These are phyloP conservation scores for Wickerhamiella bombiphila DNA, from an alignment of 805 yeast species.

Conservation along the genomic window DNA sequence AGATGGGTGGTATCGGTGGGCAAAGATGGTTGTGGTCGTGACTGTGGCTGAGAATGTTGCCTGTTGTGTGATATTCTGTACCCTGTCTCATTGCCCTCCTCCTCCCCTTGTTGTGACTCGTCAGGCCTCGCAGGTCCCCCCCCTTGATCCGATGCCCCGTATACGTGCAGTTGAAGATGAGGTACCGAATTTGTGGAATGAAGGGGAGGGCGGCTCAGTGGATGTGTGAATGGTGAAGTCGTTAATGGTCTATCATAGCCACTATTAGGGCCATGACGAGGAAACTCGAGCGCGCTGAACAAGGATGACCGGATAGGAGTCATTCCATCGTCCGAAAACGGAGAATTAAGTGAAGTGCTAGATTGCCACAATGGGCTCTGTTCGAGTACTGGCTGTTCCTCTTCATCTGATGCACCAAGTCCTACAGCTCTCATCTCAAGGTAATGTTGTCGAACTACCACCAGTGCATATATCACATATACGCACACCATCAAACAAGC, in stretches of 20 bases:
- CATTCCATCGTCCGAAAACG: constrained; percentile 7
- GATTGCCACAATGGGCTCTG: neutral
- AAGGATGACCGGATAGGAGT: constrained; percentile 24
- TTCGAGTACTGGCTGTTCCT: neutral
- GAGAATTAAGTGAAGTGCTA: neutral
- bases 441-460: constrained; percentile 32
- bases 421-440: constrained; percentile 37
- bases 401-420: constrained; percentile 28
- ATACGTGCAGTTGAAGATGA: neutral
- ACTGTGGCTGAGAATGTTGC: no score
- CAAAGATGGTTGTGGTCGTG: no score
- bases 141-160: neutral
- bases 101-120: neutral
- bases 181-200: neutral
- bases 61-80: no score
- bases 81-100: no score
- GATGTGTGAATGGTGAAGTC: neutral
- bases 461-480: constrained; percentile 44
- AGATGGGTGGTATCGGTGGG: neutral
- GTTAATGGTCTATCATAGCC: neutral
- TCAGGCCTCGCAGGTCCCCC: neutral
- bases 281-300: constrained; percentile 27
- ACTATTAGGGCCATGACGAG: neutral
- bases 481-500: constrained; percentile 42
- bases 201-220: neutral